A percentile compares a stretch with the other conserved stretches of the same genome.
Conservation (phyloP, 192 early-diverging fungal genomes). For the Backusella sp. region DNA sequence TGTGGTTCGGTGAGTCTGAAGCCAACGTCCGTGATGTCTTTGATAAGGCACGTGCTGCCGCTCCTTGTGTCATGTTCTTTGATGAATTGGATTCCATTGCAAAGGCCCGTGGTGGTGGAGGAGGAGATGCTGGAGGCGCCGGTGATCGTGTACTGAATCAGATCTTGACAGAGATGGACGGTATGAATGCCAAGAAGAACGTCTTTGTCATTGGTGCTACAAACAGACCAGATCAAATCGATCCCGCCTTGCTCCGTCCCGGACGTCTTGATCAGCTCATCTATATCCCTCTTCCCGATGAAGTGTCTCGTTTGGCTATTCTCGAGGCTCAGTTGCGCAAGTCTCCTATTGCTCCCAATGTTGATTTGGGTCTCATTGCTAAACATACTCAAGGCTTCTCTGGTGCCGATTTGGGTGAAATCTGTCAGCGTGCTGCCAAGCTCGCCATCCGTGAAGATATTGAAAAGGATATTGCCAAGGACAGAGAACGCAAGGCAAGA, state of each 20-base stretch:
- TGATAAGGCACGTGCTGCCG: constrained; percentile 97
- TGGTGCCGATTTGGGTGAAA: constrained; percentile 97
- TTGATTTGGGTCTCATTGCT: constrained; percentile 84
- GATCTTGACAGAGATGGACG: constrained; percentile 99
- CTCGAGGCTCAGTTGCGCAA: constrained; percentile 90
- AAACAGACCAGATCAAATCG: constrained; percentile 98
- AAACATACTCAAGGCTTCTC: constrained; percentile 93
- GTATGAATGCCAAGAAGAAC: constrained; percentile 99
- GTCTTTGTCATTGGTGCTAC: constrained; percentile 99
- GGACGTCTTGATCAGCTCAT: constrained; percentile 99
- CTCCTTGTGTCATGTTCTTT: constrained; percentile 99
- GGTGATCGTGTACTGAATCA: constrained; percentile 99
- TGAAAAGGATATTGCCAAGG: constrained; percentile 76
- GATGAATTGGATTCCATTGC: constrained; percentile 99
- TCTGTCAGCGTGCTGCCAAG: constrained; percentile 97
- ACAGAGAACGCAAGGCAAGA: constrained; percentile 73
- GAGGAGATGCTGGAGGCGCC: constrained; percentile 89
- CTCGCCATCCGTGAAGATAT: constrained; percentile 98
- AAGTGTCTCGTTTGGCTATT: constrained; percentile 80
- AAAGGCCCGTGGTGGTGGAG: constrained; percentile 78
- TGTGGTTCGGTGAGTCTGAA: constrained; percentile 99
- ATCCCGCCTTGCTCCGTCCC: constrained; percentile 93
- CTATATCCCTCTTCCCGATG: constrained; percentile 83
- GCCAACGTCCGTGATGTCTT: constrained; percentile 99
- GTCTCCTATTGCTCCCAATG: constrained; percentile 78